These are phyloP conservation scores for Acanthamoeba royreba DNA, from an alignment of 208 protist species.

Conservation along the genomic window DNA sequence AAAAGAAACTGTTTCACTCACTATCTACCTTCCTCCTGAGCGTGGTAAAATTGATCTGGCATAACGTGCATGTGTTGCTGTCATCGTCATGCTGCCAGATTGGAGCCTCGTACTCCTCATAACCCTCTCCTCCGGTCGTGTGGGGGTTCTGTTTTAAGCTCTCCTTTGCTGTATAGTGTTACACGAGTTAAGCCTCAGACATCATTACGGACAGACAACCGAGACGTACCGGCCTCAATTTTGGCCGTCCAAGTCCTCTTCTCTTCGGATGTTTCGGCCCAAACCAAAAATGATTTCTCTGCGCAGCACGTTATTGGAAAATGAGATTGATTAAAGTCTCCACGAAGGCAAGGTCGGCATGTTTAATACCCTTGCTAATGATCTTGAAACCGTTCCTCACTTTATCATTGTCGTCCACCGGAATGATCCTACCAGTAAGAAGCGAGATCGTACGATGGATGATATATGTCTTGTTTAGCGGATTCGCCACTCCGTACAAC, in stretches of 20 bases:
- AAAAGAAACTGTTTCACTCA: background rate
- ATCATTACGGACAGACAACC: too few relatives aligned
- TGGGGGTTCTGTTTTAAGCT: conserved; percentile 3
- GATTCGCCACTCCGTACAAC: conserved; percentile 12
- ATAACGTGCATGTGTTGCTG: background rate
- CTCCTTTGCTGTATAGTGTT: conserved; percentile 7
- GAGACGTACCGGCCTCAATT: background rate
- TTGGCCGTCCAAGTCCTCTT: conserved; percentile 6
- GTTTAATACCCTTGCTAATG: conserved; percentile 31
- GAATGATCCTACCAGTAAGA: background rate
- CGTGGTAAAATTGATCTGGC: background rate
- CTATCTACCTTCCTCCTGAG: background rate
- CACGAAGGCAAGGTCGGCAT: background rate
- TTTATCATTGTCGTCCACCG: background rate
- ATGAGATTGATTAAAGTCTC: background rate
- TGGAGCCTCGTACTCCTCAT: conserved; percentile 37
- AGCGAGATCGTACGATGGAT: conserved; percentile 41
- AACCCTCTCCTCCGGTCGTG: background rate
- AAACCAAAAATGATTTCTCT: conserved; percentile 49
- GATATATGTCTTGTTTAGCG: background rate
- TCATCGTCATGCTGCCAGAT: conserved; percentile 36
- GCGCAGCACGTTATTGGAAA: too few relatives aligned
- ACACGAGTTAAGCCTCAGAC: too few relatives aligned
- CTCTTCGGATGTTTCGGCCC: conserved; percentile 31
- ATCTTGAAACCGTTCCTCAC: conserved; percentile 29